A percentile compares a stretch with the other conserved stretches of the same genome.
These are phyloP conservation scores for Echium plantagineum DNA, from an alignment of 257 asterid genomes.

Conservation along the genomic window DNA sequence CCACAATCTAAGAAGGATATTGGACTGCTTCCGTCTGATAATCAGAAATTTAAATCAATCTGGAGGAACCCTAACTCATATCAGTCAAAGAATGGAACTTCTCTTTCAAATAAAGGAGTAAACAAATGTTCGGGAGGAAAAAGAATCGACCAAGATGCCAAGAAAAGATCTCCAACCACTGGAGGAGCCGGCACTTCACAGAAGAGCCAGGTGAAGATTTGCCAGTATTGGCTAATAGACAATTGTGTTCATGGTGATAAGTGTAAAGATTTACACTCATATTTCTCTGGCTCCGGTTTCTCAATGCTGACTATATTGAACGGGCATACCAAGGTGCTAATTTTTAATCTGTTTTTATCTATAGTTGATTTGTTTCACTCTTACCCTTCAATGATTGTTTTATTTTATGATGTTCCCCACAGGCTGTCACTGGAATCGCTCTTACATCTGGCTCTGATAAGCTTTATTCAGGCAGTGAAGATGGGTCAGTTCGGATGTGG, in stretches of 20 bases:
- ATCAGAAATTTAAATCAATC: background rate
- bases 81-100: conserved; percentile 6
- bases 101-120: conserved; percentile 4
- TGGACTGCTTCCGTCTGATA: background rate
- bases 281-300: conserved; percentile 37
- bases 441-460: conserved; percentile 36
- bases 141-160: background rate
- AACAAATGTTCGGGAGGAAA: background rate
- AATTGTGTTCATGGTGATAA: conserved; percentile 37
- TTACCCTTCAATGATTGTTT: background rate
- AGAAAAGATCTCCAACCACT: background rate
- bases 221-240: conserved; percentile 32
- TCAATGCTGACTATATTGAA: conserved; percentile 35
- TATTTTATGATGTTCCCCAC: background rate
- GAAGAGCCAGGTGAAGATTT: conserved; percentile 19
- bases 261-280: conserved; percentile 36
- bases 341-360: no score
- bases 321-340: conserved; percentile 43
- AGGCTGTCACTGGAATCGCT: conserved; percentile 42
- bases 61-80: conserved; percentile 7
- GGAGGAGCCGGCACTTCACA: conserved; percentile 7
- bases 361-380: background rate
- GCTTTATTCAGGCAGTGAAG: conserved; percentile 36
- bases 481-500: conserved; percentile 27
- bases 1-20: conserved; percentile 3